These are phyloP conservation scores for Xylaria telfairii DNA, from an alignment of 495 filamentous ascomycete genomes.

Conservation along the genomic window DNA sequence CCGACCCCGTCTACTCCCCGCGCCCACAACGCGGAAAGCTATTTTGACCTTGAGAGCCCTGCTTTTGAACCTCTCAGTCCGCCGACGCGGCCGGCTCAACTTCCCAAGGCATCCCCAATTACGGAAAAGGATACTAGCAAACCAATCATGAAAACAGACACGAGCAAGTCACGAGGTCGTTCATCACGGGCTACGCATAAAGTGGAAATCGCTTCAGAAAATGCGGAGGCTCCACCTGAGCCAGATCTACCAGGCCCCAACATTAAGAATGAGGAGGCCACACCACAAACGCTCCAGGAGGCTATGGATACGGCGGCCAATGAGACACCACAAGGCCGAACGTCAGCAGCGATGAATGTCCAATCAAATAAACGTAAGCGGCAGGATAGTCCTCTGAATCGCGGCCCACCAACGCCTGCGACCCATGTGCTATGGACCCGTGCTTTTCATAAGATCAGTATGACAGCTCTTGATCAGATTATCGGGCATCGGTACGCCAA, in stretches of 20 bases:
- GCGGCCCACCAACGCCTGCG: constrained; percentile 51
- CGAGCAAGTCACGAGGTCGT: constrained; percentile 43
- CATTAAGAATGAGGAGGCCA: constrained; percentile 73
- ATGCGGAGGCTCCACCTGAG: constrained; percentile 60
- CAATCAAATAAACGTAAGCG: constrained; percentile 52
- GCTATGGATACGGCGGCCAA: constrained; percentile 57
- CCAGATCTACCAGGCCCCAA: constrained; percentile 49
- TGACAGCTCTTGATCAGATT: constrained; percentile 84
- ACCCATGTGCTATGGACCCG: constrained; percentile 72
- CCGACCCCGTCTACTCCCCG: constrained; percentile 56
- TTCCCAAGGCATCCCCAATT: constrained; percentile 36
- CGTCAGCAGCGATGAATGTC: constrained; percentile 28
- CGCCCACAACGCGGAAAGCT: constrained; percentile 31
- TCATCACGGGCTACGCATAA: constrained; percentile 40
- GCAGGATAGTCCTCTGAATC: constrained; percentile 48
- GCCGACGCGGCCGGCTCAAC: constrained; percentile 43
- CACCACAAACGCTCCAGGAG: constrained; percentile 61
- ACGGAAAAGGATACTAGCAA: constrained; percentile 37
- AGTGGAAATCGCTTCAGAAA: constrained; percentile 51
- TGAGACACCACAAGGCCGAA: constrained; percentile 43
- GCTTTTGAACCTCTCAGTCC: constrained; percentile 56
- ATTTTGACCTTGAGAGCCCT: constrained; percentile 47
- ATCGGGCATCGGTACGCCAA: constrained; percentile 84
- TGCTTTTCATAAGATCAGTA: constrained; percentile 77
- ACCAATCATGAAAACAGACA: constrained; percentile 32